A percentile compares a stretch with the other conserved stretches of the same genome.
Conservation (phyloP, 306 rosid genomes). For the Hippophae rhamnoides region DNA sequence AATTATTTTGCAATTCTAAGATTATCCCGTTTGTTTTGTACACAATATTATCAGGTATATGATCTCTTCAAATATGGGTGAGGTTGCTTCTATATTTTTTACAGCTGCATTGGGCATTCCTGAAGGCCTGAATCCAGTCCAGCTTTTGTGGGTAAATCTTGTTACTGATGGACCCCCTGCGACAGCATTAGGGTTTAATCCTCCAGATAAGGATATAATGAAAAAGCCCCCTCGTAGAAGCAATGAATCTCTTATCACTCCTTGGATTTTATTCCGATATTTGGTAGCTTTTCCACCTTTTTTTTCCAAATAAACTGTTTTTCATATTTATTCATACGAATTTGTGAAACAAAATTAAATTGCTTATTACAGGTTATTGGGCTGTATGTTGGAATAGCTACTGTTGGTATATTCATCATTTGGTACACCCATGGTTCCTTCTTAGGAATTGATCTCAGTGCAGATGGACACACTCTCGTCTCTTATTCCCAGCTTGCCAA, state of each 20-base stretch:
- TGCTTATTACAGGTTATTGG: conserved; percentile 58
- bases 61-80: neutral
- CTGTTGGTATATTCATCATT: conserved; percentile 77
- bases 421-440: conserved; percentile 83
- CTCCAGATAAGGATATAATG: conserved; percentile 86
- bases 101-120: conserved; percentile 26
- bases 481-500: conserved; percentile 79
- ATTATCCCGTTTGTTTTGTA: too few species aligned
- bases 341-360: neutral
- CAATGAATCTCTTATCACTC: conserved; percentile 63
- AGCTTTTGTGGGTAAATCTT: conserved; percentile 97
- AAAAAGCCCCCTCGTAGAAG: conserved; percentile 80
- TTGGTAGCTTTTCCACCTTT: neutral
- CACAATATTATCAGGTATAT: neutral
- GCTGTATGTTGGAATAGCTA: conserved; percentile 71
- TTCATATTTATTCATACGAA: too few species aligned
- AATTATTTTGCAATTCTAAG: too few species aligned
- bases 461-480: conserved; percentile 77
- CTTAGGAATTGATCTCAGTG: conserved; percentile 75
- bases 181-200: conserved; percentile 90
- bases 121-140: conserved; percentile 94
- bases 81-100: neutral
- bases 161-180: conserved; percentile 99
- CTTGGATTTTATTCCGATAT: conserved; percentile 51
- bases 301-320: too few species aligned